phyloP scores from a whole-genome alignment of 768 basidiomycete genomes.

The Mycena amicta region DNA sequence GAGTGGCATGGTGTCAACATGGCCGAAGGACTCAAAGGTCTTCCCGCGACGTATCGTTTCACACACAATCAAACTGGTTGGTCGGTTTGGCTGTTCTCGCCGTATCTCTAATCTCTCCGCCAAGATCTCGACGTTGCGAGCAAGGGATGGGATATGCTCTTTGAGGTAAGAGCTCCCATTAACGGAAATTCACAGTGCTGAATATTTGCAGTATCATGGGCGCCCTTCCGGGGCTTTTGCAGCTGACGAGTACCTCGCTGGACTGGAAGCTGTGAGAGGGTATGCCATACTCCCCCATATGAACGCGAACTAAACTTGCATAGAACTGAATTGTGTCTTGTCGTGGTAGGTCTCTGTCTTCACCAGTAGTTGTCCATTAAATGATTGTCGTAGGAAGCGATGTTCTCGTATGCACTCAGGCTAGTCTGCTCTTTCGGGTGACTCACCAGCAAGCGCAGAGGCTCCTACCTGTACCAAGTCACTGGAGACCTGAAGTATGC shows the following conservation, averaged over 20 bases:
- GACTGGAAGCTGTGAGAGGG: constrained; percentile 55
- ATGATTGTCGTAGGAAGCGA: constrained; percentile 62
- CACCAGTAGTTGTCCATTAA: too few species aligned
- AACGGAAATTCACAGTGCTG: constrained; percentile 32
- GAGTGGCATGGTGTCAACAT: constrained; percentile 65
- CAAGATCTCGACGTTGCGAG: constrained; percentile 53
- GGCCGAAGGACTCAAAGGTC: constrained; percentile 58
- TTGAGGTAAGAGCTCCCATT: background rate
- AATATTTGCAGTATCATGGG: constrained; percentile 48
- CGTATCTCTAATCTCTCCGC: background rate
- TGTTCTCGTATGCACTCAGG: constrained; percentile 51
- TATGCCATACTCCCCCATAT: constrained; percentile 23
- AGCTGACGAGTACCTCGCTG: constrained; percentile 60
- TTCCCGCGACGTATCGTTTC: constrained; percentile 55
- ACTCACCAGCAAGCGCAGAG: constrained; percentile 32
- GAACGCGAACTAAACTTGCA: background rate
- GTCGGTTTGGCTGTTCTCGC: background rate
- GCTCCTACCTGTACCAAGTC: constrained; percentile 58
- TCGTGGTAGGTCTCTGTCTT: constrained; percentile 56
- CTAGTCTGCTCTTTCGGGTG: background rate
- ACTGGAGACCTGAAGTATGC: constrained; percentile 56
- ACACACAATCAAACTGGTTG: constrained; percentile 57
- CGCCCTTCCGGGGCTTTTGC: constrained; percentile 58
- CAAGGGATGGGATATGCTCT: constrained; percentile 53
- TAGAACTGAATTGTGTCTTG: constrained; percentile 57